phyloP scores from a whole-genome alignment of 169 alveolate genomes.

The Amoebophrya sp. region DNA sequence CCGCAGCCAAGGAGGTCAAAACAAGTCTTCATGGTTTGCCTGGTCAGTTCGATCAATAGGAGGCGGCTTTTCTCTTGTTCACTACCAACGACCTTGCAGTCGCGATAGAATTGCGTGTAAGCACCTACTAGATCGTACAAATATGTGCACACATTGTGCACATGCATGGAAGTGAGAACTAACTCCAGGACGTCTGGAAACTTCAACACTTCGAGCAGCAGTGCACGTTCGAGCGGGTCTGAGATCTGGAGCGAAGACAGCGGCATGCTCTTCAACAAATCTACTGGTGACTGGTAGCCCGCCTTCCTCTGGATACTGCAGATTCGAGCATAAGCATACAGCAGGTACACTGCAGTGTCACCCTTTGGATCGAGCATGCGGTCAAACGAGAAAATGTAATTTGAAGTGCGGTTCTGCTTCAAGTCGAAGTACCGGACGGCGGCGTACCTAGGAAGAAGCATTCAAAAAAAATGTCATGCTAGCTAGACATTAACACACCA shows the following conservation, averaged over 20 bases:
- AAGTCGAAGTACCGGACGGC: constrained; percentile 95
- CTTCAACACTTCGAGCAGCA: constrained; percentile 65
- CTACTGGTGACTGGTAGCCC: background rate
- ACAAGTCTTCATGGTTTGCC: background rate
- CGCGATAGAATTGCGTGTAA: constrained; percentile 86
- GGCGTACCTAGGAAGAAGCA: constrained; percentile 74
- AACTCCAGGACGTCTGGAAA: constrained; percentile 78
- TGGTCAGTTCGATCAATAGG: constrained; percentile 40
- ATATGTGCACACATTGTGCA: constrained; percentile 82
- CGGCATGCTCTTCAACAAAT: background rate
- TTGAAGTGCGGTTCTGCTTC: constrained; percentile 83
- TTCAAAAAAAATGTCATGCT: no score
- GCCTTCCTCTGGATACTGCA: constrained; percentile 50
- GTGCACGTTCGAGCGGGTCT: constrained; percentile 59
- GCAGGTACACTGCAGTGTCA: constrained; percentile 29
- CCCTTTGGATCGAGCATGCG: constrained; percentile 97
- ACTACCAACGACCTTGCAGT: constrained; percentile 83
- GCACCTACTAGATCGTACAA: constrained; percentile 83
- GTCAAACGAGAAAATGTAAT: constrained; percentile 89
- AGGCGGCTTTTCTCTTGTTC: constrained; percentile 80
- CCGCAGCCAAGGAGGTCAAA: constrained; percentile 35
- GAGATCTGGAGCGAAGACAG: constrained; percentile 33
- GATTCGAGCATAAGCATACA: constrained; percentile 53
- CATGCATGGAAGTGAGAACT: constrained; percentile 61
- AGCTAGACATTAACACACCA: no score